These are phyloP conservation scores for Spathaspora jeffriesii DNA, from an alignment of 1,139 yeast genomes.

Conservation along the genomic window DNA sequence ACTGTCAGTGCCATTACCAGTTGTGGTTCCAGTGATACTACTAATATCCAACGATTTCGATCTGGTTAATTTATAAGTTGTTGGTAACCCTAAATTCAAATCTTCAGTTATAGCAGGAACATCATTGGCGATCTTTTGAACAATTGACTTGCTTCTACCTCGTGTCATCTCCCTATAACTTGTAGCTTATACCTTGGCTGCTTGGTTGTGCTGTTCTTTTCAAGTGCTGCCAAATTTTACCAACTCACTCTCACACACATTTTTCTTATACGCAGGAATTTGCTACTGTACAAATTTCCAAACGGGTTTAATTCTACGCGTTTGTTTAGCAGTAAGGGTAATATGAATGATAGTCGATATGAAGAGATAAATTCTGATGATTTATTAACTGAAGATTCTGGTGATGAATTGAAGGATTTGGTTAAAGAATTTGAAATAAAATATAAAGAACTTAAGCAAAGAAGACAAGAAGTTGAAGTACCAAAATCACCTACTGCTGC, in stretches of 20 bases:
- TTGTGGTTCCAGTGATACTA: not conserved
- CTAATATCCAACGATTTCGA: conserved; percentile 18
- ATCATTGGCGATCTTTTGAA: conserved; percentile 42
- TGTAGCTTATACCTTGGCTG: no score
- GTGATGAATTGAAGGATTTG: conserved; percentile 27
- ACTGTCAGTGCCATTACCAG: not conserved
- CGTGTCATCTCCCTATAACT: conserved; percentile 22
- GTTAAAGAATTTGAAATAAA: conserved; percentile 29
- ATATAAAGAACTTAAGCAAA: conserved; percentile 17
- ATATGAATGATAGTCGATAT: conserved; percentile 23
- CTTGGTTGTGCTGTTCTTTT: not conserved
- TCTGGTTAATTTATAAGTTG: conserved; percentile 13
- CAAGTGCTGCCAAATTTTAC: not conserved
- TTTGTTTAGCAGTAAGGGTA: not conserved
- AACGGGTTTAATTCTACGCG: not conserved
- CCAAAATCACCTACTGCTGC: conserved; percentile 14
- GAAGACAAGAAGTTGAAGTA: conserved; percentile 10
- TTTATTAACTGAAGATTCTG: conserved; percentile 26
- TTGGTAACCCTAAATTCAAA: conserved; percentile 11
- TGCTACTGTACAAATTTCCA: not conserved
- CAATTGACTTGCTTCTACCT: conserved; percentile 53
- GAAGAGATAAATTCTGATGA: conserved; percentile 19
- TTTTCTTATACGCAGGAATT: not conserved
- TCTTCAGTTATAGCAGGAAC: conserved; percentile 28
- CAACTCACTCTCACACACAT: not conserved